Base-by-base conservation (phyloP, 164 flowering plant species). In the Akebia trifoliata region DNA sequence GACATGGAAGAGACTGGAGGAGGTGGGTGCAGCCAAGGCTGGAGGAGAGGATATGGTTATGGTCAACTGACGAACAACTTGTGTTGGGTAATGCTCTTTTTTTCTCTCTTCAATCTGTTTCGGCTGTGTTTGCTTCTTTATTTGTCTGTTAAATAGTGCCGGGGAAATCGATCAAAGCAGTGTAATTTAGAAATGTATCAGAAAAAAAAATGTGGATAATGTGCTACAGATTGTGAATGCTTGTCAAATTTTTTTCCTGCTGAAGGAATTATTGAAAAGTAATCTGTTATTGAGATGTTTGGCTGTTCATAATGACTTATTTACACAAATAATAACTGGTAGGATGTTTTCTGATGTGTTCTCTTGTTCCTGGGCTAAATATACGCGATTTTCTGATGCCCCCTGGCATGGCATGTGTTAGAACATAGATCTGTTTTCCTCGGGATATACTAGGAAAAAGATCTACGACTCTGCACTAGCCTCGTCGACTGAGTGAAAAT, bases 1-100 rank as follows among this genome's bases (percentile, higher is more conserved):
- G 64, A 69, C 78, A 14, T 86, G 95, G 95, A 75, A 75, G 69
- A 79, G 77, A 66, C 72, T 87, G 44, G 87, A 81, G 47, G 85
- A 74, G 32, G 85, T 51, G 22, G 82, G 61, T 8, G 76, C 81
- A 2, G 80, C 81, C 22, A 66, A 74, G 50, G 62, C 59, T 39
- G 75, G 69, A 14, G 76, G 67, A 45, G 83, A 76, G 30, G 80
- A 74, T 37, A 75, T 73, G 78, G 74, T 72, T 31, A 68, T 71
- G 63, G 74, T 62, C 58, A 72, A 69, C 54, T 48, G 48, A 68
- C n/a, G n/a, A n/a, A n/a, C n/a, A n/a, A n/a, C n/a, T 62, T 49
- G 5, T 36, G 30, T 56, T 36, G 54, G 31, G 17, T 38, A 15
- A 29, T 46, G 26, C 18, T 30, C 7, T 25, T 30, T 26, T 24